phyloP scores from a whole-genome alignment of 768 basidiomycete species.

The Amanita phalloides region DNA sequence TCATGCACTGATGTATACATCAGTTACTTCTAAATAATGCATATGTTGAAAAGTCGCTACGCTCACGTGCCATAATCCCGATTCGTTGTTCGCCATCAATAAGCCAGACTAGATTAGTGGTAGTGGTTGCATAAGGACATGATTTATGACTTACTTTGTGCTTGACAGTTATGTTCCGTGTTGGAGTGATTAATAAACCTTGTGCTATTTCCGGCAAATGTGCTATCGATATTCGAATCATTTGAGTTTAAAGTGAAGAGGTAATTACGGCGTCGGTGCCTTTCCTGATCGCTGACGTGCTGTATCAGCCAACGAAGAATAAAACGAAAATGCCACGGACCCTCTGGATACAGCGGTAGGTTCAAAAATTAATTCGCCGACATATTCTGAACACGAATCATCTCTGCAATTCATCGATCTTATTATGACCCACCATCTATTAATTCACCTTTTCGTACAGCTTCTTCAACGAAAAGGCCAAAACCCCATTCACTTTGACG shows the following conservation, averaged over 20 bases:
- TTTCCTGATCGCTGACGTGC: conserved; percentile 23
- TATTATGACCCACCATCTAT: conserved; percentile 28
- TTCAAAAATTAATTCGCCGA: conserved; percentile 49
- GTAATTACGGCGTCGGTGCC: conserved; percentile 47
- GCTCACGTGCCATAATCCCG: conserved; percentile 48
- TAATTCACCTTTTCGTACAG: conserved; percentile 31
- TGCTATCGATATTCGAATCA: conserved; percentile 38
- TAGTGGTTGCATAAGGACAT: not conserved
- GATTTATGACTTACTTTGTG: not conserved
- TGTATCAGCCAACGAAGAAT: not conserved
- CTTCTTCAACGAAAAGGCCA: conserved; percentile 42
- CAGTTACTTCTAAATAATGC: not conserved
- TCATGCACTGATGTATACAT: conserved; percentile 1
- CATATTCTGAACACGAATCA: conserved; percentile 38
- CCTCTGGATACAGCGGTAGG: conserved; percentile 38
- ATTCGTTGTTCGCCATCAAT: conserved; percentile 64
- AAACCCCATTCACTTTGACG: conserved; percentile 37
- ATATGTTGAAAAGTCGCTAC: not conserved
- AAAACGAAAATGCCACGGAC: conserved; percentile 21
- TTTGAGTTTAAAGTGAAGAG: conserved; percentile 42
- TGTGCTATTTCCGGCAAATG: conserved; percentile 48
- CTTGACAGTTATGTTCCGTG: not conserved
- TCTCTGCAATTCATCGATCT: not conserved
- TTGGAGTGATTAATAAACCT: conserved; percentile 57
- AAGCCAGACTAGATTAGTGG: conserved; percentile 24